Base-by-base conservation (phyloP, 148 eudicot species). In the Arctostaphylos glauca region DNA sequence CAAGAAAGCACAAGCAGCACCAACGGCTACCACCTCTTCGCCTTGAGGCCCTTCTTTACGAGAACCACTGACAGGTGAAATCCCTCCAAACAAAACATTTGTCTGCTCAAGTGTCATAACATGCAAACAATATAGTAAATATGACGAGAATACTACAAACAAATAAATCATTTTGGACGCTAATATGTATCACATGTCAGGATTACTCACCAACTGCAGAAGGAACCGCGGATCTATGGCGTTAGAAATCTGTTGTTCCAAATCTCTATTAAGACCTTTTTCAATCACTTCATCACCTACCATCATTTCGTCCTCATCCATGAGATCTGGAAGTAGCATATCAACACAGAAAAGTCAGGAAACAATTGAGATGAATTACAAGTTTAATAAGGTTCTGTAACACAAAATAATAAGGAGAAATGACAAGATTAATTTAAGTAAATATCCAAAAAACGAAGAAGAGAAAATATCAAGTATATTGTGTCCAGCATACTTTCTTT, bases 151-250 rank as follows among this genome's bases (percentile, higher is more conserved):
- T 43, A 71, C 41, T 47, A 43, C 41, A 76, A n/a, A 68, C 47
- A 31, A 68, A 68, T 41, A 31, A 12, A 21, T 21, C 53, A 46
- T 9, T 10, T 41, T 54, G 50, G 23, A 64, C 6, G 14, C 38
- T 62, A 68, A 62, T 12, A 44, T 43, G 72, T 12, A 81, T 31
- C 25, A 70, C 6, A 74, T 62, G 18, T 74, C 62, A 73, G 46
- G 62, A 47, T 52, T 81, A 67, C 91, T 23, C 90, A 96, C 99
- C 95, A 96, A 81, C 44, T 91, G 94, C 52, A 90, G 88, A 88
- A 96, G 95, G 91, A 96, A 94, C 43, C 92, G 92, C n/a, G 97
- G 87, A 90, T 92, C 92, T 75, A 96, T 87, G 15, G 98, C 97
- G 74, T 82, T 84, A 59, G 90, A 83, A 88, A 96, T 96, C 87